Percentiles rank a stretch among this genome's conserved stretches.
These are phyloP conservation scores for Bonia amplexicaulis DNA, from an alignment of 176 grass and related monocot genomes.

Conservation along the genomic window DNA sequence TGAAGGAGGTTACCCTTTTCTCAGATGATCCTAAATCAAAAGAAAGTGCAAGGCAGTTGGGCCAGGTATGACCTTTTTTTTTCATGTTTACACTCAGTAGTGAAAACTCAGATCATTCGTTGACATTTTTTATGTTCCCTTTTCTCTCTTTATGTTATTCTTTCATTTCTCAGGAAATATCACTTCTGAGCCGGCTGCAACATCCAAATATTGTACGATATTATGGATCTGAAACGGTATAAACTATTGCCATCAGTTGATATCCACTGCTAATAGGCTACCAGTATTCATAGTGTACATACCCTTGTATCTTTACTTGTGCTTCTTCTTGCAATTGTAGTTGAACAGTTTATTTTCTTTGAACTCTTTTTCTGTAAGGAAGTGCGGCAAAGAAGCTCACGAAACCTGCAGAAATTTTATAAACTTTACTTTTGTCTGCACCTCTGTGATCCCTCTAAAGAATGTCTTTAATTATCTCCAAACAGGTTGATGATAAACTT, in stretches of 20 bases:
- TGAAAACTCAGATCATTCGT: background rate
- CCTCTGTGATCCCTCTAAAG: constrained; percentile 18
- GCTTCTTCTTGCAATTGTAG: constrained; percentile 6
- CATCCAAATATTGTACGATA: constrained; percentile 98
- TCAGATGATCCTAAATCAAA: constrained; percentile 96
- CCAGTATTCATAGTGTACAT: background rate
- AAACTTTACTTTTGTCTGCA: background rate
- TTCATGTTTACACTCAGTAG: background rate
- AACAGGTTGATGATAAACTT: constrained; percentile 84
- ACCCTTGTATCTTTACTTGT: background rate
- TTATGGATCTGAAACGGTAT: constrained; percentile 97
- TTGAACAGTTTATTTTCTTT: constrained; percentile 3
- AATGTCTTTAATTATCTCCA: constrained; percentile 5
- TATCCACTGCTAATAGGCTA: constrained; percentile 2
- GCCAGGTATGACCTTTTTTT: constrained; percentile 54
- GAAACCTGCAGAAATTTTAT: background rate
- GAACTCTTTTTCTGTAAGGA: constrained; percentile 2
- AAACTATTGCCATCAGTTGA: constrained; percentile 13
- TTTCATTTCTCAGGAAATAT: constrained; percentile 87
- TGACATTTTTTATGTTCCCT: constrained; percentile 2
- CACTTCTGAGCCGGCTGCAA: constrained; percentile 77
- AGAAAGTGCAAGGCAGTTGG: constrained; percentile 88
- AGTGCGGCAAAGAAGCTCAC: background rate
- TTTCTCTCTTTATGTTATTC: constrained; percentile 14
- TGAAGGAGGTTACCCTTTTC: constrained; percentile 99